These are phyloP conservation scores for Orbilia oligospora DNA, from an alignment of 2,329 filamentous ascomycete species.

Conservation along the genomic window DNA sequence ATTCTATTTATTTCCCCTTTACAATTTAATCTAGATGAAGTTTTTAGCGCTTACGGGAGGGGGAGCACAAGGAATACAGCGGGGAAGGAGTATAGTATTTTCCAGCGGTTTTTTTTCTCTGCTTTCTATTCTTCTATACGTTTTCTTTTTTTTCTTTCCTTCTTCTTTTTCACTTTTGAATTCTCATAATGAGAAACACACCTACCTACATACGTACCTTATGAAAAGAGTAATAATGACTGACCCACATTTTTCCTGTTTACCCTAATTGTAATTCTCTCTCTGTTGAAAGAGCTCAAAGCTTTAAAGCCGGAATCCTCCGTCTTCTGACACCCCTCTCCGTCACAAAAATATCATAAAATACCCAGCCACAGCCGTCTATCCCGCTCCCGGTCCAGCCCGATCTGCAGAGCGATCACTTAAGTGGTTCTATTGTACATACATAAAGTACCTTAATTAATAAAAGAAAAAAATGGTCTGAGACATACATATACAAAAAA, in stretches of 20 bases:
- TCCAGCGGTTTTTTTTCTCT: background rate
- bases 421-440: constrained; percentile 2
- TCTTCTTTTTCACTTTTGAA: background rate
- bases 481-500: constrained; percentile 21
- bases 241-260: constrained; percentile 5
- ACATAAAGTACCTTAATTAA: no score
- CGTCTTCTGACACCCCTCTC: constrained; percentile 16
- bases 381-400: constrained; percentile 46
- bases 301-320: constrained; percentile 2
- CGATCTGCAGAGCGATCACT: constrained; percentile 24
- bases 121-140: constrained; percentile 26
- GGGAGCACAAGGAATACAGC: constrained; percentile 40
- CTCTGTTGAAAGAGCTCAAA: background rate
- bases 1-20: constrained; percentile 2
- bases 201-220: background rate
- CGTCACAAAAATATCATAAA: constrained; percentile 19
- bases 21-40: constrained; percentile 21
- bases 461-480: constrained; percentile 38
- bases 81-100: constrained; percentile 47
- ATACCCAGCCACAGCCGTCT: constrained; percentile 43
- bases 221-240: constrained; percentile 6
- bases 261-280: background rate
- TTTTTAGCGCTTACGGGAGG: constrained; percentile 36
- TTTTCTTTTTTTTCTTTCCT: background rate
- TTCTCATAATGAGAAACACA: background rate